A percentile compares a stretch with the other conserved stretches of the same genome.
Evolutionary conservation across 495 filamentous ascomycete species (phyloP).

Genomic region (Hypoxylon trugodes): DNA sequence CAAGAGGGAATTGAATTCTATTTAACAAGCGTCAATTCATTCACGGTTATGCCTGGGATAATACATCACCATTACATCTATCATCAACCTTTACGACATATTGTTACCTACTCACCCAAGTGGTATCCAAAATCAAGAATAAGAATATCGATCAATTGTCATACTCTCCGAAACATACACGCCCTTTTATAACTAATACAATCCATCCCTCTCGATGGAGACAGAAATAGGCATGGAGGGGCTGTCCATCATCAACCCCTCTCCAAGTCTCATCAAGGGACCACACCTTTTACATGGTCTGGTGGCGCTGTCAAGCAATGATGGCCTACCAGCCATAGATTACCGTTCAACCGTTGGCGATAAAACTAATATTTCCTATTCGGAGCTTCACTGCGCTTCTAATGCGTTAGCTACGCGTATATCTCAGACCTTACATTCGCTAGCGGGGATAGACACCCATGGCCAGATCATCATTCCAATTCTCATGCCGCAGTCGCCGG

Average conservation of each 20-base stretch:
- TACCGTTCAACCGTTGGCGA: slow-evolving; percentile 60
- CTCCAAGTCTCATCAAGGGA: slow-evolving; percentile 62
- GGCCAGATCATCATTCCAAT: slow-evolving; percentile 69
- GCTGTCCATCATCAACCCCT: slow-evolving; percentile 70
- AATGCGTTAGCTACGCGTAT: slow-evolving; percentile 62
- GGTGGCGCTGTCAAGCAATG: slow-evolving; percentile 44
- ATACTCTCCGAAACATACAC: background rate
- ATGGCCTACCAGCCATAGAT: slow-evolving; percentile 62
- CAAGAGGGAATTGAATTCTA: too few species aligned
- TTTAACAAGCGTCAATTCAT: too few species aligned
- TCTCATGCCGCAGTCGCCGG: slow-evolving; percentile 71
- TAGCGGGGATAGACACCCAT: slow-evolving; percentile 2
- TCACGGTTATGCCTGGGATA: background rate
- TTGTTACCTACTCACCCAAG: background rate
- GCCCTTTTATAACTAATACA: background rate
- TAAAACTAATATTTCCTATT: slow-evolving; percentile 61
- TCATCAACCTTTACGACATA: background rate
- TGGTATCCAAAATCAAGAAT: background rate
- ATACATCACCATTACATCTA: background rate
- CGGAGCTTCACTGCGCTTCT: slow-evolving; percentile 64
- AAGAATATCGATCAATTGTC: background rate
- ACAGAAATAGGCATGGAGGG: slow-evolving; percentile 15
- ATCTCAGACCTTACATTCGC: slow-evolving; percentile 32
- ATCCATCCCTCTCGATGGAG: slow-evolving; percentile 24
- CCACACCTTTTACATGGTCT: slow-evolving; percentile 74